A percentile compares a stretch with the other conserved stretches of the same genome.
Evolutionary conservation across 208 protist species (phyloP).

Genomic region (Acanthamoeba sp.): DNA sequence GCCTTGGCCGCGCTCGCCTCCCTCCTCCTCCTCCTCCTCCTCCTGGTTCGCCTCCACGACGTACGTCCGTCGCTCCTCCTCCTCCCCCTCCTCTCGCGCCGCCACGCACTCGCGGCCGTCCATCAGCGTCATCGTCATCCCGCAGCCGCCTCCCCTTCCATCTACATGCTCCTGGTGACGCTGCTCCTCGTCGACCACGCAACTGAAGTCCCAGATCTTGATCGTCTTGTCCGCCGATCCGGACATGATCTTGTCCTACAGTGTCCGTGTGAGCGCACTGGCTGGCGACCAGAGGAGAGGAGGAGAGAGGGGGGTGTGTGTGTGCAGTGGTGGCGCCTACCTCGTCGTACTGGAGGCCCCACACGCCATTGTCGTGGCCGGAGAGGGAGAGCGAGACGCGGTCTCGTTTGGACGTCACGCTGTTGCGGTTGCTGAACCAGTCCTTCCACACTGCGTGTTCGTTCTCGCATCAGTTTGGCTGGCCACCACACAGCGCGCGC

Average conservation of each 20-base stretch:
- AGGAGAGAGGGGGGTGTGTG: not conserved
- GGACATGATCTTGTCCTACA: slow-evolving; percentile 38
- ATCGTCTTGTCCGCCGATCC: slow-evolving; percentile 57
- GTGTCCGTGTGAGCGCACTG: not conserved
- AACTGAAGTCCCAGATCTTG: slow-evolving; percentile 59
- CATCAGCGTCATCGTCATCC: not conserved
- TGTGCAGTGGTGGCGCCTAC: no score
- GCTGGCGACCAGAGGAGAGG: not conserved
- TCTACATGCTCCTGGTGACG: slow-evolving; percentile 35
- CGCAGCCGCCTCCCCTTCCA: not conserved
- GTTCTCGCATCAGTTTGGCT: no score
- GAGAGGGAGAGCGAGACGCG: slow-evolving; percentile 9
- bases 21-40: not conserved
- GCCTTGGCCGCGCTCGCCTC: not conserved
- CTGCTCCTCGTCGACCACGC: not conserved
- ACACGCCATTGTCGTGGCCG: slow-evolving; percentile 20
- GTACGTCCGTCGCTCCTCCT: not conserved
- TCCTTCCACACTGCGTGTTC: slow-evolving; percentile 46
- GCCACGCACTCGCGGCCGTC: not conserved
- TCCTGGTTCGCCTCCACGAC: not conserved
- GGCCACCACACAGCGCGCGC: no score
- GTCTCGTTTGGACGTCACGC: not conserved
- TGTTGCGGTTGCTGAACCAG: not conserved
- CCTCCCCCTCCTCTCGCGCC: not conserved
- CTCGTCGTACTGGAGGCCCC: slow-evolving; percentile 59